Base-by-base conservation (phyloP, 2,329 filamentous ascomycete genomes). In the Aureobasidium sp. region DNA sequence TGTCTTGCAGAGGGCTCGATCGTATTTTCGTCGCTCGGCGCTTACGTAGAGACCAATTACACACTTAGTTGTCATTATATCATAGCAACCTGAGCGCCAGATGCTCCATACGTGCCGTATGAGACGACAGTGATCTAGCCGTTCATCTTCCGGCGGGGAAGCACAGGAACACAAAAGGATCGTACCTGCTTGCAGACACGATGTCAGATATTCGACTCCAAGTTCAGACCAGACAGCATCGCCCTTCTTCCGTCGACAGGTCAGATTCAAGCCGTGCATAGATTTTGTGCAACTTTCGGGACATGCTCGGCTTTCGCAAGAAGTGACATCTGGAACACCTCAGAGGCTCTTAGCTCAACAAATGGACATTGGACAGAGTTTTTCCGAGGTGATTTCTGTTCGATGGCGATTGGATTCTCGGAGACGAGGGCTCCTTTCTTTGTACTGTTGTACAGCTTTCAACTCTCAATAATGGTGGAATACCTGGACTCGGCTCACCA, bases 401-500 rank as follows among this genome's bases (percentile, higher is more conserved):
- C 34, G 36, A 53, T 55, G 36, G 37, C 52, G 52, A 55, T 43
- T 55, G n/a, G 37, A 26, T 55, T 55, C 12, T 9, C 37, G n/a
- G 52, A 20, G 13, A 24, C 26, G 34, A 9, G 3, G 24, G 15
- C 10, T 9, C 52, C 9, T 26, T 34, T 36, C 7, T 10, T 34
- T 47, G 39, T 57, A 46, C 26, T 44, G 6, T 43, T 57, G 39
- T 46, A 34, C 32, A 34, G 32, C 10, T 2, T 10, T 34, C n/a
- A 27, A 34, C 27, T 24, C 29, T 46, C 29, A n/a, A 37, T 27
- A 37, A 47, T 57, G 53, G 41, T 46, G 27, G 53, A 24, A 46
- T 24, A 10, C 15, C 27, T 47, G 27, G 10, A 36, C n/a, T 37
- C 55, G 55, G 55, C 55, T 59, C 43, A 59, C 55, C 55, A 59